Evolutionary conservation across 768 basidiomycete genomes (phyloP), one percentile per base, ranked within the genome.

Genomic region (Dendrothele bispora): DNA sequence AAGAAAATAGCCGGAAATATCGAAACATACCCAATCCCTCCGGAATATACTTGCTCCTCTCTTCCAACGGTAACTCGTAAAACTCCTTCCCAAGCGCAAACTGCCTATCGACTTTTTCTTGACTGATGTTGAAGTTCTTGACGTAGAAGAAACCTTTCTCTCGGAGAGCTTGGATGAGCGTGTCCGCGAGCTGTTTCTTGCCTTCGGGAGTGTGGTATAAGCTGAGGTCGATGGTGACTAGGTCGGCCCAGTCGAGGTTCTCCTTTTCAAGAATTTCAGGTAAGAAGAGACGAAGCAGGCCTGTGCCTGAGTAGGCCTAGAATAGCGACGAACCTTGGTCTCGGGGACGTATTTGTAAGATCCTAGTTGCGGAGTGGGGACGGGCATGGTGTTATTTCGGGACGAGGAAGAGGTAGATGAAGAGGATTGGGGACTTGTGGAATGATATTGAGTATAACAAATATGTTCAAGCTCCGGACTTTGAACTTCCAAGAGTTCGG

Each of bases 71-170:
- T 0, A 77, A 57, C 25, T 80, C 74, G 52, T 78, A 79, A 58
- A 78, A 73, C 38, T 64, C 57, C 37, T 69, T 67, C 0, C 77
- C 77, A 27, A 80, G 55, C 1, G 69, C 63, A 55, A 78, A 77
- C 55, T 80, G 77, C 26, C 71, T 55, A 54, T 78, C 67, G n/a
- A 80, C 75, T 12, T 61, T 60, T 44, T 74, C 73, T 55, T 78
- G 72, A 8, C 69, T 60, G 52, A 80, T 74, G 51, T 71, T 73
- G 55, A 74, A 79, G 58, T 72, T 72, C 64, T 71, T 74, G 29
- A 78, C 73, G 57, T 77, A 78, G 68, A 77, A 77, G 63, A 76
- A 77, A 11, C 75, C 75, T 49, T 77, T 70, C 53, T 70, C 68
- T 25, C 72, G 69, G 24, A 78, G 65, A 11, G 73, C 76, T 34